Base-by-base conservation (phyloP, 257 asterid genomes). In the Petunia axillaris region DNA sequence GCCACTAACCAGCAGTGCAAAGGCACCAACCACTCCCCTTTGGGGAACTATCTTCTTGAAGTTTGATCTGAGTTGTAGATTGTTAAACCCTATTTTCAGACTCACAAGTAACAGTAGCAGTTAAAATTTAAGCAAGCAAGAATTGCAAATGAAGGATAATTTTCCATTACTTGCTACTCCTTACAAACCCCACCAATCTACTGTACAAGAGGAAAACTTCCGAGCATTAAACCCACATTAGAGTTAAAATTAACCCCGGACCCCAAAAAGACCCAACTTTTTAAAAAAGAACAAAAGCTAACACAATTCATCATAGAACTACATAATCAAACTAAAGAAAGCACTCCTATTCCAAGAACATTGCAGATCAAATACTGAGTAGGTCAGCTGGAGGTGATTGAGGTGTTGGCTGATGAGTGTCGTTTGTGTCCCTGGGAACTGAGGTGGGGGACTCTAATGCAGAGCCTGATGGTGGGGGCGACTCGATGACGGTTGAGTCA, bases 401-500 rank as follows among this genome's bases (percentile, higher is more conserved):
- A 11, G 84, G 81, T n/a, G 87, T 74, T 6, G 68, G 68, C 50
- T 80, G 85, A 35, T 64, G 87, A 25, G 80, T 82, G 80, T 81
- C 86, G 66, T 79, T 83, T 0, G 82, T 11, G 64, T 84, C 88
- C 63, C 3, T 58, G 5, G 85, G 74, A 81, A 39, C 78, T 9
- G 75, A 57, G 54, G 46, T 13, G 7, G 92, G 97, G 77, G 90
- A 88, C 74, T 91, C 92, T n/a, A 88, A 14, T 15, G 88, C 57
- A 4, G 97, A 84, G 58, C 65, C 39, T 0, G 81, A 75, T n/a
- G 86, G 90, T 25, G 87, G 85, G 4, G 94, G 80, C 1, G 90
- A 84, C 4, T 83, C 90, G 0, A 83, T 44, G 76, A 52, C 68
- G 4, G 86, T 60, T 4, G 90, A 84, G 68, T 88, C 94, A 8